Evolutionary conservation across 2,329 filamentous ascomycete genomes (phyloP).

Genomic region (Beauveria rudraprayagi): DNA sequence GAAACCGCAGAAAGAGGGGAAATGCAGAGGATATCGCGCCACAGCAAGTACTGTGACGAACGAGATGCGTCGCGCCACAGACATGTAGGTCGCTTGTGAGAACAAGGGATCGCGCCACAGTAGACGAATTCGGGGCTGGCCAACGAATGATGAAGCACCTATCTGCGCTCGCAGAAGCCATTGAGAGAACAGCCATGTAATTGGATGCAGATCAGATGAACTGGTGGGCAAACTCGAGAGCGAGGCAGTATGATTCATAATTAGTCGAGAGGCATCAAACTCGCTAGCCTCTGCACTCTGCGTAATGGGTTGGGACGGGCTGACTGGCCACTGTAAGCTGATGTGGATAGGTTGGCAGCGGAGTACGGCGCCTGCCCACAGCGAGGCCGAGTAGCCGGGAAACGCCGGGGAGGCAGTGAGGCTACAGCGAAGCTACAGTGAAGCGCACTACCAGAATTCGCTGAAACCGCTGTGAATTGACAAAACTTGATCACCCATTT

Average conservation of each 20-base stretch:
- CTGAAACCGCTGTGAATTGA: neutral
- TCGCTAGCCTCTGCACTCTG: neutral
- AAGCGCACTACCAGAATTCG: conserved; percentile 1
- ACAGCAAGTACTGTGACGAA: neutral
- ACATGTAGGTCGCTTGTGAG: too few species aligned
- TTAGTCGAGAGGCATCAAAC: neutral
- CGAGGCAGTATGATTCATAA: conserved; percentile 11
- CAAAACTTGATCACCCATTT: neutral
- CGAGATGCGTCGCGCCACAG: too few species aligned
- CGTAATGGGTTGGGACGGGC: conserved; percentile 1
- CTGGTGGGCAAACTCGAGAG: neutral
- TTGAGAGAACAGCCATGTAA: neutral
- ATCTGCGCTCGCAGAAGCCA: neutral
- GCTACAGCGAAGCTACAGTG: neutral
- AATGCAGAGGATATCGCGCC: neutral
- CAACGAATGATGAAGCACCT: too few species aligned
- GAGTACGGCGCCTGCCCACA: conserved; percentile 4
- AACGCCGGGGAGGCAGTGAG: conserved; percentile 4
- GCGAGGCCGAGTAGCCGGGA: conserved; percentile 6
- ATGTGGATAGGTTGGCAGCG: neutral
- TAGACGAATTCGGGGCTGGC: too few species aligned
- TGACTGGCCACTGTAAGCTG: conserved; percentile 7
- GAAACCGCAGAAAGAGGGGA: neutral
- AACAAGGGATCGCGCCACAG: too few species aligned
- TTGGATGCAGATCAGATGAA: neutral